A percentile compares a stretch with the other conserved stretches of the same genome.
phyloP scores from a whole-genome alignment of 2,329 filamentous ascomycete genomes.

The Trichocomaceae sp. region DNA sequence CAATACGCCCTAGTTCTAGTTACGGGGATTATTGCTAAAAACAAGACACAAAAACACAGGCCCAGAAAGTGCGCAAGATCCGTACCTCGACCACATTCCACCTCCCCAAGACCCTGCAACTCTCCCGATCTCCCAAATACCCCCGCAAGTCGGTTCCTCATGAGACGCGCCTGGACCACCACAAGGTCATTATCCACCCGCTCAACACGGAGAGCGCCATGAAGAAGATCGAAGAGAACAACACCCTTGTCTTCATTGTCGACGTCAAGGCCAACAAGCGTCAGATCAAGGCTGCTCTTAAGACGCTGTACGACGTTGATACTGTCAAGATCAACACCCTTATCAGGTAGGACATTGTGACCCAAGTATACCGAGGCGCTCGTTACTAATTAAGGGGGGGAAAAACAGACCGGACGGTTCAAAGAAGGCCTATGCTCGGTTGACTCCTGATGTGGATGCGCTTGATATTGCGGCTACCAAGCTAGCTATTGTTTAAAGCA shows the following conservation, averaged over 20 bases:
- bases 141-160: constrained; percentile 91
- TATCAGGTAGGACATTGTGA: constrained; percentile 64
- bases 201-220: constrained; percentile 99
- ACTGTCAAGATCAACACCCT: constrained; percentile 99
- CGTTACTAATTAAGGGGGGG: no score
- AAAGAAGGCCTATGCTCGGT: constrained; percentile 98
- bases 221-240: constrained; percentile 99
- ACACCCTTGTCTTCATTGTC: constrained; percentile 97
- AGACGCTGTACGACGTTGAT: constrained; percentile 99
- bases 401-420: constrained; percentile 68
- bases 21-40: constrained; percentile 16
- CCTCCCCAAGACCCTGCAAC: constrained; percentile 90
- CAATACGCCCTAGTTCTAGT: neutral
- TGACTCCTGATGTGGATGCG: constrained; percentile 94
- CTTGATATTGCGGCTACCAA: constrained; percentile 99
- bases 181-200: constrained; percentile 96
- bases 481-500: constrained; percentile 85
- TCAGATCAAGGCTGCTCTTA: constrained; percentile 95
- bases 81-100: constrained; percentile 92
- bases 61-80: constrained; percentile 89
- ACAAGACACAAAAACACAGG: constrained; percentile 53
- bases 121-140: constrained; percentile 90
- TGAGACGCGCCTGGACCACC: constrained; percentile 86
- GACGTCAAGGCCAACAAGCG: constrained; percentile 98
- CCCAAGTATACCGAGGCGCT: no score